Percentiles rank a stretch among this genome's conserved stretches.
Evolutionary conservation across 768 basidiomycete species (phyloP).

Genomic region (Xerocomellus chrysenteron): DNA sequence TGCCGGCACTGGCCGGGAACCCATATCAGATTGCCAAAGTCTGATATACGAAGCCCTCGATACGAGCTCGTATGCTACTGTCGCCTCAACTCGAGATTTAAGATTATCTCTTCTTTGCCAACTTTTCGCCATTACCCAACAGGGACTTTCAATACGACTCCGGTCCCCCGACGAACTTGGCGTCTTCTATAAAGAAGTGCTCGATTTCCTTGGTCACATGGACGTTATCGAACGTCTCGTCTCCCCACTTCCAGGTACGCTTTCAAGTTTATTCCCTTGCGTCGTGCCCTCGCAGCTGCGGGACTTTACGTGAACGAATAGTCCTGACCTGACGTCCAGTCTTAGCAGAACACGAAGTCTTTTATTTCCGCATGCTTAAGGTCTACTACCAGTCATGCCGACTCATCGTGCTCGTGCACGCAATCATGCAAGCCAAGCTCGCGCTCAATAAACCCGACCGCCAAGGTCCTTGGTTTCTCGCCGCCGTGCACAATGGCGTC

Average conservation of each 20-base stretch:
- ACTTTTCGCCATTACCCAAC: conserved; percentile 33
- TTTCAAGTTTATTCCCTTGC: not conserved
- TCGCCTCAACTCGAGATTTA: conserved; percentile 31
- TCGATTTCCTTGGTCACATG: conserved; percentile 33
- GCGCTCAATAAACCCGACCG: conserved; percentile 16
- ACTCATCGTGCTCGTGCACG: conserved; percentile 39
- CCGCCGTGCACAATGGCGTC: conserved; percentile 34
- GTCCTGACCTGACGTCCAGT: conserved; percentile 35
- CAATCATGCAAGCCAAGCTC: conserved; percentile 29
- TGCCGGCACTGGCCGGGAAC: conserved; percentile 41
- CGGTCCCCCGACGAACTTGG: conserved; percentile 26
- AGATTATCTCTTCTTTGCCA: conserved; percentile 39
- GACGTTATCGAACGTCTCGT: conserved; percentile 39
- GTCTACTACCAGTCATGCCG: conserved; percentile 42
- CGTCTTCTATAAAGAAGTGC: conserved; percentile 36
- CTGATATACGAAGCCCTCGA: conserved; percentile 33
- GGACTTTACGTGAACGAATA: not conserved
- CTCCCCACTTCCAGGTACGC: conserved; percentile 38
- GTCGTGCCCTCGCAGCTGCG: not conserved
- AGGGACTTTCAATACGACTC: conserved; percentile 33
- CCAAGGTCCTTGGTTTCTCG: conserved; percentile 32
- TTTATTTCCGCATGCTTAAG: conserved; percentile 42
- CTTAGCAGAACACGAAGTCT: conserved; percentile 40
- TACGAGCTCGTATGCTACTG: conserved; percentile 22
- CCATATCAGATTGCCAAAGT: conserved; percentile 36